Evolutionary conservation across 805 yeast genomes (phyloP).

Genomic region (Kluyveromyces nonfermentans): DNA sequence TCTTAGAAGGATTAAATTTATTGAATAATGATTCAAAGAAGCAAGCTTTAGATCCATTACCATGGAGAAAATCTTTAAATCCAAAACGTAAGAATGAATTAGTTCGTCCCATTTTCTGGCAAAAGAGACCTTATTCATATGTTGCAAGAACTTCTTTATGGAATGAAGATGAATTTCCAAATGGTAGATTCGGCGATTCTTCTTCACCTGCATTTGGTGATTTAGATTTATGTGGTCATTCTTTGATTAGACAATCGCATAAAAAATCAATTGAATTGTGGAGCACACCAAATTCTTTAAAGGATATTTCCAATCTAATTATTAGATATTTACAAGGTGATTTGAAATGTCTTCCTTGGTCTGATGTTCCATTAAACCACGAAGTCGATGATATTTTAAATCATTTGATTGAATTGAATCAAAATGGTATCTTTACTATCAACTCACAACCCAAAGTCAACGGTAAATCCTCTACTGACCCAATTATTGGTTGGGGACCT

Average conservation of each 20-base stretch:
- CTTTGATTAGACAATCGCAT: slow-evolving; percentile 72
- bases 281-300: slow-evolving; percentile 63
- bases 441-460: slow-evolving; percentile 93
- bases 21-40: slow-evolving; percentile 25
- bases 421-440: slow-evolving; percentile 63
- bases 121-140: slow-evolving; percentile 83
- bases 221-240: slow-evolving; percentile 70
- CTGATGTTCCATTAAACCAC: slow-evolving; percentile 76
- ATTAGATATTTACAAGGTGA: slow-evolving; percentile 63
- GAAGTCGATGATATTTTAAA: slow-evolving; percentile 59
- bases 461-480: slow-evolving; percentile 63
- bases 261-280: slow-evolving; percentile 75
- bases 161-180: slow-evolving; percentile 85
- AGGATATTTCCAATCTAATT: slow-evolving; percentile 56
- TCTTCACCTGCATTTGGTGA: slow-evolving; percentile 96
- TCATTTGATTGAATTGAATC: slow-evolving; percentile 54
- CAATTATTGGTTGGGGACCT: slow-evolving; percentile 91
- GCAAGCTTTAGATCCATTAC: slow-evolving; percentile 33
- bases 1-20: slow-evolving; percentile 64
- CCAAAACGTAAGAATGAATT: slow-evolving; percentile 71
- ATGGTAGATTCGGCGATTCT: slow-evolving; percentile 89
- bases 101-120: slow-evolving; percentile 95
- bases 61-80: slow-evolving; percentile 89
- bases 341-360: slow-evolving; percentile 80
- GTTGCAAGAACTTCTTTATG: slow-evolving; percentile 84